Base-by-base conservation (phyloP, 2,329 filamentous ascomycete species). In the Zalaria sp. region DNA sequence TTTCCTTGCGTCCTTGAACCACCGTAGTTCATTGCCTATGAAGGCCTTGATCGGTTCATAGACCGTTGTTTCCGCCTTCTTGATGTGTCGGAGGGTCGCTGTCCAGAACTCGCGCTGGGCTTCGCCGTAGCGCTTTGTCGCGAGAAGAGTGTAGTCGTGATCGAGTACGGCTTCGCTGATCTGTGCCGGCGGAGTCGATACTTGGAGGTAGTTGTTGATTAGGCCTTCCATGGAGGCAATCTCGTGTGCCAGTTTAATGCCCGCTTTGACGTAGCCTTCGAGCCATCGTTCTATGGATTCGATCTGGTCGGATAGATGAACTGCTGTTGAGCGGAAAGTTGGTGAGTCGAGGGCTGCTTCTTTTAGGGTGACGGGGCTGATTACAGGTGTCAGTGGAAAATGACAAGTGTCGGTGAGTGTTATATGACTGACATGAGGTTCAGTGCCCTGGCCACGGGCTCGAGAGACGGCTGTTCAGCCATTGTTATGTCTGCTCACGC, bases 301-400 rank as follows among this genome's bases (percentile, higher is more conserved):
- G 54, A 94, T 77, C 66, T 98, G 89, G 50, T 96, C 91, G 48
- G 78, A 74, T 57, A 94, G 94, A 65, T 95, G 86, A 37, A 82
- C 67, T 35, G 85, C 77, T 25, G 84, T 84, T 37, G 88, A 85
- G 49, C 91, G 85, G 61, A 96, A 96, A 31, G 88, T 93, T 26
- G 91, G 91, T 34, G 88, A 95, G 64, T 98, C 91, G 66, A 96
- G 82, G 18, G 87, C 83, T 39, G 91, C 91, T 73, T 98, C 91
- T 65, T 89, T 91, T 52, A 96, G 73, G 46, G 80, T 79, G 31
- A 96, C 88, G 36, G 91, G 86, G 43, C 75, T 79, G 50, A 50
- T 35, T 10, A 32, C 6, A 35, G 7, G 10, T 37, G 9, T 34
- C 34, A 25, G 34, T 27, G n/a, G 10, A 31, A 7, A 25, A 5